phyloP scores from a whole-genome alignment of 306 rosid species.

The Cicer bijugum region DNA sequence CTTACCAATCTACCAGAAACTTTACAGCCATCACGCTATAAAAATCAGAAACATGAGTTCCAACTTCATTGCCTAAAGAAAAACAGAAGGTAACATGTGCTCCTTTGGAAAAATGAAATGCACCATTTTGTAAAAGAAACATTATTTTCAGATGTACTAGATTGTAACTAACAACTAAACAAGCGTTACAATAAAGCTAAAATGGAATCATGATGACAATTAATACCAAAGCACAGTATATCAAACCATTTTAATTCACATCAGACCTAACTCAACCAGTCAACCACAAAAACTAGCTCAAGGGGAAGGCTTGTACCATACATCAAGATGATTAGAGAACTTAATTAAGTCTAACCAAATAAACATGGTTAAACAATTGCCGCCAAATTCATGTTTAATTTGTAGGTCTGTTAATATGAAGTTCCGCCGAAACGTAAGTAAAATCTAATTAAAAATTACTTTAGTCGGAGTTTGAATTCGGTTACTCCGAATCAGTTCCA shows the following conservation, averaged over 20 bases:
- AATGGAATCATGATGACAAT: constrained; percentile 4
- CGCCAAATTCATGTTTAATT: neutral
- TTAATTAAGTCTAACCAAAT: neutral
- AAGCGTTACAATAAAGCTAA: neutral
- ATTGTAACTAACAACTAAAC: neutral
- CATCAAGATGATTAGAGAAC: neutral
- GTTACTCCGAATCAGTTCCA: too few relatives aligned
- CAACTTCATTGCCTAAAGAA: constrained; percentile 13
- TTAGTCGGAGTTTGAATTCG: too few relatives aligned
- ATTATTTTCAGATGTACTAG: constrained; percentile 1
- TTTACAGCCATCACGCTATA: neutral
- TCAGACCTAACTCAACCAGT: neutral
- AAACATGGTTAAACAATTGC: neutral
- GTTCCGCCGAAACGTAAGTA: too few relatives aligned
- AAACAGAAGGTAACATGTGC: neutral
- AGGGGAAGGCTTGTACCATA: neutral
- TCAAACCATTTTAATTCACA: neutral
- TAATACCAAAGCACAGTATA: neutral
- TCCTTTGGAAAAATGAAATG: neutral
- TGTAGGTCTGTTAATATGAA: too few relatives aligned
- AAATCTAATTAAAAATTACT: too few relatives aligned
- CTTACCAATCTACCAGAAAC: constrained; percentile 15
- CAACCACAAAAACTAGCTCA: neutral
- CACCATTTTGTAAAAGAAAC: constrained; percentile 1
- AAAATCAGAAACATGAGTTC: neutral